Evolutionary conservation across 2,329 filamentous ascomycete species (phyloP).

Genomic region (Tolypocladium sp.): DNA sequence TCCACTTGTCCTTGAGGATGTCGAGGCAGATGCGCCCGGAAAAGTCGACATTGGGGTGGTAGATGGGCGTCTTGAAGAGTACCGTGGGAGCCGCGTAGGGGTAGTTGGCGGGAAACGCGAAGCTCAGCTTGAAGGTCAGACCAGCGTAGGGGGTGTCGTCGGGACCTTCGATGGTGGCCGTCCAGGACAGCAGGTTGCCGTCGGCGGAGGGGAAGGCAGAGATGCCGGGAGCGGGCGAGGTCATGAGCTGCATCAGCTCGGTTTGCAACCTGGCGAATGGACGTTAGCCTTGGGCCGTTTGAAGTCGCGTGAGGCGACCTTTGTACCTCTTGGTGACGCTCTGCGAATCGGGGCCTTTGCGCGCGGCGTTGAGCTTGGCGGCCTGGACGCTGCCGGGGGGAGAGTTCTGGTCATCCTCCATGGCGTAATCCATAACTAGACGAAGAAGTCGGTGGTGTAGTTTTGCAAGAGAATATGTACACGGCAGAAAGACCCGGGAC

Average conservation of each 20-base stretch:
- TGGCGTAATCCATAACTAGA: constrained; percentile 31
- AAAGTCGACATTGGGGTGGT: constrained; percentile 98
- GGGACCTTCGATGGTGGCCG: constrained; percentile 86
- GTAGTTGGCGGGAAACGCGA: constrained; percentile 86
- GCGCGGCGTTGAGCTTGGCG: constrained; percentile 49
- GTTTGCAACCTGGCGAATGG: constrained; percentile 66
- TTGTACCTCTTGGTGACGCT: constrained; percentile 69
- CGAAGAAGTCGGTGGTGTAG: not conserved
- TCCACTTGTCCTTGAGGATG: constrained; percentile 99
- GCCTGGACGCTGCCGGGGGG: constrained; percentile 53
- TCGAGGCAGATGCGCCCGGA: constrained; percentile 94
- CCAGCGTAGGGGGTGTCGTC: constrained; percentile 84
- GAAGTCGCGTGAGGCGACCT: no score
- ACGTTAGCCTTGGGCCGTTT: not conserved
- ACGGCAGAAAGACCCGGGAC: not conserved
- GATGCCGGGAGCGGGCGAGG: constrained; percentile 82
- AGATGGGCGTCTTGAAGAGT: constrained; percentile 96
- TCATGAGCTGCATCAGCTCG: constrained; percentile 98
- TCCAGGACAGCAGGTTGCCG: constrained; percentile 87
- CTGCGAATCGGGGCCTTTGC: constrained; percentile 55
- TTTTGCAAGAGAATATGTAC: not conserved
- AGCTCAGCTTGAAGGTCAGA: constrained; percentile 84
- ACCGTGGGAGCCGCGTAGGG: constrained; percentile 87
- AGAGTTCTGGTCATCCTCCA: constrained; percentile 56
- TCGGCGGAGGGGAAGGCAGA: constrained; percentile 90